Conservation (phyloP, 805 yeast genomes). For the Kodamaea kaohsiungensis region DNA sequence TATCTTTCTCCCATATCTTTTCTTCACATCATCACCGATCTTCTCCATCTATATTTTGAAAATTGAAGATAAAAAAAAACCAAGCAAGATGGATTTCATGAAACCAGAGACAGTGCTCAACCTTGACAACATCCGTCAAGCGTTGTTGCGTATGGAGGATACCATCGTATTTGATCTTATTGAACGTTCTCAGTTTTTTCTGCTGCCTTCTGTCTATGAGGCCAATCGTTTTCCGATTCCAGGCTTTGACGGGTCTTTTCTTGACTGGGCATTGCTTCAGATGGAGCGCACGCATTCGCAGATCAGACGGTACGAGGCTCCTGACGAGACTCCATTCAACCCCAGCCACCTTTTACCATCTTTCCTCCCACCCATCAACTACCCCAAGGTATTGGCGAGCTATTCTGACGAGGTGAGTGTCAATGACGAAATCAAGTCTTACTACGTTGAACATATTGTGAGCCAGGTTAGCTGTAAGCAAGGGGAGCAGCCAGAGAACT, state of each 20-base stretch:
- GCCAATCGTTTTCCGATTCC: slow-evolving; percentile 56
- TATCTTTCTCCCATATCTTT: too few relatives aligned
- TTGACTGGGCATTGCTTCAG: slow-evolving; percentile 83
- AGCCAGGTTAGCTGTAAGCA: slow-evolving; percentile 66
- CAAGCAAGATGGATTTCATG: slow-evolving; percentile 69
- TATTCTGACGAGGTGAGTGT: slow-evolving; percentile 76
- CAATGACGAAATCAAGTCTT: slow-evolving; percentile 64
- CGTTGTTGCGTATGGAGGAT: slow-evolving; percentile 92
- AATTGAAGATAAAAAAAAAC: too few relatives aligned
- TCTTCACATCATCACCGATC: too few relatives aligned
- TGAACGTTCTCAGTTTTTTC: slow-evolving; percentile 86
- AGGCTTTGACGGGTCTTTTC: slow-evolving; percentile 72
- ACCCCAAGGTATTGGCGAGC: slow-evolving; percentile 76
- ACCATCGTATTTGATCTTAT: slow-evolving; percentile 90
- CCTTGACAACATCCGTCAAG: slow-evolving; percentile 77
- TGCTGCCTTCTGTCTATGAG: slow-evolving; percentile 74
- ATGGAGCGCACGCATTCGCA: slow-evolving; percentile 68
- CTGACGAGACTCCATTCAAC: slow-evolving; percentile 91
- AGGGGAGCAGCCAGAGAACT: slow-evolving; percentile 81
- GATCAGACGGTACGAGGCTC: slow-evolving; percentile 87
- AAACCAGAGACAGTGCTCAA: slow-evolving; percentile 81
- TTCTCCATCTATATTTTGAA: slow-evolving; percentile 1
- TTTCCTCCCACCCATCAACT: slow-evolving; percentile 75
- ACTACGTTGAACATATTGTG: slow-evolving; percentile 72
- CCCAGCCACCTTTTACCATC: slow-evolving; percentile 67